A percentile compares a stretch with the other conserved stretches of the same genome.
phyloP scores from a whole-genome alignment of 768 basidiomycete genomes.

The Leccinum boreale region DNA sequence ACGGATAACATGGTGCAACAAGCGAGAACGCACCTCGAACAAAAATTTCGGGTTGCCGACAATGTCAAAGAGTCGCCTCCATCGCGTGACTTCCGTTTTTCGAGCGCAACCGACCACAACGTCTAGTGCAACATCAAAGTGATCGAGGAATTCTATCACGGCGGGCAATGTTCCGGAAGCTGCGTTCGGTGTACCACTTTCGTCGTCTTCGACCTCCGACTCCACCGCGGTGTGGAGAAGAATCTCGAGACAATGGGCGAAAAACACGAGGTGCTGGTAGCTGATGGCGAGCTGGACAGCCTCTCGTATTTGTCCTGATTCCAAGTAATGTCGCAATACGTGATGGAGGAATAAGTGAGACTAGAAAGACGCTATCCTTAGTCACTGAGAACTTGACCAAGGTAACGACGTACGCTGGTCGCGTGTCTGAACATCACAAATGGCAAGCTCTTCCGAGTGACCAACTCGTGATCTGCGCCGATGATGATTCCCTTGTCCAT shows the following conservation, averaged over 20 bases:
- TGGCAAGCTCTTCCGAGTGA: conserved; percentile 68
- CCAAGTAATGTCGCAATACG: conserved; percentile 80
- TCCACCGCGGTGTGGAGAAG: conserved; percentile 92
- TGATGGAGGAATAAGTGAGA: conserved; percentile 94
- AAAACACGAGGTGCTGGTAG: conserved; percentile 88
- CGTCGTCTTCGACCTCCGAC: conserved; percentile 54
- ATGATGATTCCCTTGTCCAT: conserved; percentile 99
- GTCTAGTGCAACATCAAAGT: conserved; percentile 87
- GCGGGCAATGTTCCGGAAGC: conserved; percentile 48
- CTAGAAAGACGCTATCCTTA: conserved; percentile 37
- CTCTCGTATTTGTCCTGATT: conserved; percentile 56
- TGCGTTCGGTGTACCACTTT: conserved; percentile 16
- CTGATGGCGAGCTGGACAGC: conserved; percentile 84
- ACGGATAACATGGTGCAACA: not conserved
- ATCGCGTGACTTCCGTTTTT: conserved; percentile 91
- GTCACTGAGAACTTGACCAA: not conserved
- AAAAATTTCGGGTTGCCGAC: conserved; percentile 88
- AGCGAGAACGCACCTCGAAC: conserved; percentile 68
- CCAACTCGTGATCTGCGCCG: conserved; percentile 88
- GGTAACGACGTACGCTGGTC: conserved; percentile 64
- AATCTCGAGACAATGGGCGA: conserved; percentile 91
- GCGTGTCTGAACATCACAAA: conserved; percentile 91
- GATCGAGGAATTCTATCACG: conserved; percentile 88
- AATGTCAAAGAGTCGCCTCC: conserved; percentile 83
- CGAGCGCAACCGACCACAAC: conserved; percentile 95